Evolutionary conservation across 768 basidiomycete genomes (phyloP).

Genomic region (Leccinellum albellum): DNA sequence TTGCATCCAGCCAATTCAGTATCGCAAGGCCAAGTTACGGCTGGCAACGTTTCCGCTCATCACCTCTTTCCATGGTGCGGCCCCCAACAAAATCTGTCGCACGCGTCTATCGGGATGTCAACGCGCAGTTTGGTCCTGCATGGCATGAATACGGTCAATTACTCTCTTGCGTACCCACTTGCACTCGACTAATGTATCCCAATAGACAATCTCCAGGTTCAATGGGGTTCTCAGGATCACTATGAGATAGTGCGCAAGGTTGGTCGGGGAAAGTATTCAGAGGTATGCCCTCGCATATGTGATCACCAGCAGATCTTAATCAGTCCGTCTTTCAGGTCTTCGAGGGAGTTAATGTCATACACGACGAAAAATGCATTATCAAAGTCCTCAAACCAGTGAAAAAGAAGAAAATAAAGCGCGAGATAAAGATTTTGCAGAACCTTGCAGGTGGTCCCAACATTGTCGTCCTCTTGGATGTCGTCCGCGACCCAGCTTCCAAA

Average conservation of each 20-base stretch:
- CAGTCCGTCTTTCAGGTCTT: slow-evolving; percentile 57
- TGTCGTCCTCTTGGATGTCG: slow-evolving; percentile 89
- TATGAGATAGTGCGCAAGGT: slow-evolving; percentile 98
- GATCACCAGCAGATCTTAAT: slow-evolving; percentile 13
- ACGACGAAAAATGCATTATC: slow-evolving; percentile 94
- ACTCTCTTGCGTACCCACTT: neutral
- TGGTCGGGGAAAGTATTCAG: slow-evolving; percentile 92
- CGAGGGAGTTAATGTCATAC: slow-evolving; percentile 87
- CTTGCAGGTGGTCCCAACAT: slow-evolving; percentile 95
- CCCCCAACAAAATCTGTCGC: slow-evolving; percentile 74
- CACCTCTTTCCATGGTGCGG: slow-evolving; percentile 55
- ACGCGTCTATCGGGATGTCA: slow-evolving; percentile 86
- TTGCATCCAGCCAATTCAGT: slow-evolving; percentile 10
- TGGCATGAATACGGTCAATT: slow-evolving; percentile 94
- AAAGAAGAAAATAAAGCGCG: slow-evolving; percentile 99
- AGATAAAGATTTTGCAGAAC: slow-evolving; percentile 98
- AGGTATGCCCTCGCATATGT: slow-evolving; percentile 46
- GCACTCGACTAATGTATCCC: slow-evolving; percentile 15
- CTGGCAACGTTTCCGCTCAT: slow-evolving; percentile 10
- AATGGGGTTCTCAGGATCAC: slow-evolving; percentile 96
- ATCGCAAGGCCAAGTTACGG: slow-evolving; percentile 9
- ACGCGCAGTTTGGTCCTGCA: slow-evolving; percentile 78
- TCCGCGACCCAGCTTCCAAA: slow-evolving; percentile 92
- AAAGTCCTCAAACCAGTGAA: slow-evolving; percentile 99
- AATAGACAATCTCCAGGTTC: slow-evolving; percentile 91